Evolutionary conservation across 805 yeast genomes (phyloP).

Genomic region (Yarrowia keelungensis): DNA sequence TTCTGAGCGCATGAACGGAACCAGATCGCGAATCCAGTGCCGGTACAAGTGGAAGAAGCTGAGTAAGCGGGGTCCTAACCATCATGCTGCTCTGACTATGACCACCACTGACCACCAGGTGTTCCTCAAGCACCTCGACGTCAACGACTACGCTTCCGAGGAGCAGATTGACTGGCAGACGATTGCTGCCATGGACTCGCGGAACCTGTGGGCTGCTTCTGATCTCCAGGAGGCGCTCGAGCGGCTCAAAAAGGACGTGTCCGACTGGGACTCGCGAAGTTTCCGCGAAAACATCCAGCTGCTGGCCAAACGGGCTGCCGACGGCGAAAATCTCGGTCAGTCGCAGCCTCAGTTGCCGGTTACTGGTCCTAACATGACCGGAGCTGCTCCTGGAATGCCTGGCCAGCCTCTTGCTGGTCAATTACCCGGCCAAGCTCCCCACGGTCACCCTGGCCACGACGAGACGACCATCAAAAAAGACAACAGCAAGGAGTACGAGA

Average conservation of each 20-base stretch:
- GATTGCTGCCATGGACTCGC: constrained; percentile 57
- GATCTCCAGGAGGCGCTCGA: constrained; percentile 71
- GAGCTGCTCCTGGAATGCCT: not conserved
- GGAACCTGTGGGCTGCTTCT: constrained; percentile 60
- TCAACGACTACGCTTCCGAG: constrained; percentile 54
- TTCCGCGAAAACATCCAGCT: constrained; percentile 39
- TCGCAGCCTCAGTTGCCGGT: constrained; percentile 1
- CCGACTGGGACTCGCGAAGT: constrained; percentile 53
- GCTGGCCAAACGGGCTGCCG: constrained; percentile 29
- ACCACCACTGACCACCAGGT: constrained; percentile 58
- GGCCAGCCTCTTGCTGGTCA: constrained; percentile 1
- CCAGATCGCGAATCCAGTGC: constrained; percentile 90
- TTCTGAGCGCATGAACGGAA: constrained; percentile 87
- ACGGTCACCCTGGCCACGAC: constrained; percentile 11
- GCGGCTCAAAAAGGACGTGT: constrained; percentile 60
- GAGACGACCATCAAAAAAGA: constrained; percentile 16
- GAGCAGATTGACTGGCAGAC: constrained; percentile 63
- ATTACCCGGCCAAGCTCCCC: constrained; percentile 13
- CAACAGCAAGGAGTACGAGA: constrained; percentile 37
- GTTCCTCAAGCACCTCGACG: constrained; percentile 57
- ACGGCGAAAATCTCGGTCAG: constrained; percentile 30
- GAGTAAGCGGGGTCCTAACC: constrained; percentile 62
- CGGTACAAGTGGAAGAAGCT: constrained; percentile 94
- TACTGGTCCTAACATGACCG: not conserved
- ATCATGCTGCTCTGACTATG: constrained; percentile 54